These are phyloP conservation scores for Ganoderma lucidum DNA, from an alignment of 1,284 basidiomycete genomes.

Conservation along the genomic window DNA sequence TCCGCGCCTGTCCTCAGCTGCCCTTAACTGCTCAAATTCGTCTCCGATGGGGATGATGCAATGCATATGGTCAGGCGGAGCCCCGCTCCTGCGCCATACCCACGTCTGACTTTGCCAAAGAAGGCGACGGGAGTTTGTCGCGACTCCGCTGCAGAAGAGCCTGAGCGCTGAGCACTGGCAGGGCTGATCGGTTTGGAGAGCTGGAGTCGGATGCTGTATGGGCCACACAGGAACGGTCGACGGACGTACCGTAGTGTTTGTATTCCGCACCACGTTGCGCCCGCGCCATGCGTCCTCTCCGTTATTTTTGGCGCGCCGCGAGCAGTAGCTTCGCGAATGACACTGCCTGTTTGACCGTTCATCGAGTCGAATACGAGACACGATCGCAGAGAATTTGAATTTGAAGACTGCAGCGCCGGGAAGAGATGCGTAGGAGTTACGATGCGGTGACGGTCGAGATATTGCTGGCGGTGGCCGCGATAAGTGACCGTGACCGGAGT, in stretches of 20 bases:
- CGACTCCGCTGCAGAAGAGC: constrained; percentile 1
- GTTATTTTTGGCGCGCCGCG: background rate
- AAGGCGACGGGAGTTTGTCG: background rate
- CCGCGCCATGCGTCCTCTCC: background rate
- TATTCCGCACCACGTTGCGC: background rate
- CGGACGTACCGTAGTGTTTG: background rate
- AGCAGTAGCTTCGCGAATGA: no score
- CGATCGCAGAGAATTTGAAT: no score
- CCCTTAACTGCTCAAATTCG: background rate
- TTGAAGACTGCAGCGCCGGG: background rate
- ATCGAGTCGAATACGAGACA: background rate
- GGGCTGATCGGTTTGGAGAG: background rate
- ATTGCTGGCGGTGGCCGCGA: background rate
- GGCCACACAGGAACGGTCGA: background rate
- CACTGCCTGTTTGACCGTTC: no score
- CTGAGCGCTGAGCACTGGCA: background rate
- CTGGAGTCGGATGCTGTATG: background rate
- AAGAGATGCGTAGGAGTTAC: background rate
- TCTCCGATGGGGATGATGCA: background rate
- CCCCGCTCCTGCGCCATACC: background rate
- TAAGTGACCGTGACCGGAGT: background rate
- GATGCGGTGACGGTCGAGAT: background rate
- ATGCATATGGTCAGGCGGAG: background rate
- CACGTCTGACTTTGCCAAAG: background rate
- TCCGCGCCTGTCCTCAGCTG: no score